phyloP scores from a whole-genome alignment of 495 filamentous ascomycete species.

The Xylaria telfairii region DNA sequence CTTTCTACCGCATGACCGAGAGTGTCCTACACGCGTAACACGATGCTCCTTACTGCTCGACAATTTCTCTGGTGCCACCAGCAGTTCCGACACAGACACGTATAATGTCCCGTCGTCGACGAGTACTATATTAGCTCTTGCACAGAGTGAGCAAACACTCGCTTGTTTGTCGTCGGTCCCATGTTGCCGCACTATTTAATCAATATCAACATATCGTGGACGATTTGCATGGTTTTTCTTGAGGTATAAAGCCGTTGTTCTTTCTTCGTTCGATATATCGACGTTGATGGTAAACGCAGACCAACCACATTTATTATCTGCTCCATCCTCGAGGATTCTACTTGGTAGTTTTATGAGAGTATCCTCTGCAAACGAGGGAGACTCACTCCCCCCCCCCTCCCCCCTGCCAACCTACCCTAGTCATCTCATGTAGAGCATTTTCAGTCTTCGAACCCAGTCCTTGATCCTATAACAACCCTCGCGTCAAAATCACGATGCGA shows the following conservation, averaged over 20 bases:
- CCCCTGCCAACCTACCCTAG: not conserved
- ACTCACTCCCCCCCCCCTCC: not conserved
- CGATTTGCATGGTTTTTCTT: too few species aligned
- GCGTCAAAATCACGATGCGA: not conserved
- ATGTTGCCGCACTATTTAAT: not conserved
- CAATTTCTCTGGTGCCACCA: constrained; percentile 1
- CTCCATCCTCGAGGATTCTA: not conserved
- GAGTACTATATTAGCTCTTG: not conserved
- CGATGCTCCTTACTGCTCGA: not conserved
- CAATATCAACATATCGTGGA: too few species aligned
- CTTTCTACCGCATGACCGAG: not conserved
- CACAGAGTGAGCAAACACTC: not conserved
- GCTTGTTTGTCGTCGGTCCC: not conserved
- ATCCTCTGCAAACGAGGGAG: not conserved
- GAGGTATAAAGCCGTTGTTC: not conserved
- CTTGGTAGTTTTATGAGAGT: not conserved
- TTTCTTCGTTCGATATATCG: not conserved
- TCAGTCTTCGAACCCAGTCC: not conserved
- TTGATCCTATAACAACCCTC: not conserved
- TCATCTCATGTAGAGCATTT: not conserved
- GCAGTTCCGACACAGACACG: not conserved
- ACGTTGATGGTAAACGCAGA: not conserved
- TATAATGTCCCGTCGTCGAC: not conserved
- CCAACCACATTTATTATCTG: not conserved
- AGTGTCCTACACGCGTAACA: not conserved